Percentiles rank a stretch among this genome's conserved stretches.
phyloP scores from a whole-genome alignment of 768 basidiomycete genomes.

The Russula emetica region DNA sequence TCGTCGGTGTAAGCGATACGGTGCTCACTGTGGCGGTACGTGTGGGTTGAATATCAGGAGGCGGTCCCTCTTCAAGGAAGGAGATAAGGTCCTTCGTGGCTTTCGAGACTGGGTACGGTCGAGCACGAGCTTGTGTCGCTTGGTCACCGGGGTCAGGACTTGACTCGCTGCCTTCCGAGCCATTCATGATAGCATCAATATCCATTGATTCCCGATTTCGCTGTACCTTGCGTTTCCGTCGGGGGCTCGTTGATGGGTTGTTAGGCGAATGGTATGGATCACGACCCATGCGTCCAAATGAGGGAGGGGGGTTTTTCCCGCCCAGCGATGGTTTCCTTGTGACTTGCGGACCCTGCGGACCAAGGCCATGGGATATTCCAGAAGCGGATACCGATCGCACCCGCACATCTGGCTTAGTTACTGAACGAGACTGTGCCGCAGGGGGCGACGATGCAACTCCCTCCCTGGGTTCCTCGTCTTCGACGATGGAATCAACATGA shows the following conservation, averaged over 20 bases:
- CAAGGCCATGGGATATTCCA: slow-evolving; percentile 18
- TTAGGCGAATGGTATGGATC: slow-evolving; percentile 7
- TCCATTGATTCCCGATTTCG: slow-evolving; percentile 65
- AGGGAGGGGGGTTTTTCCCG: slow-evolving; percentile 11
- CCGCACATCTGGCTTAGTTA: slow-evolving; percentile 19
- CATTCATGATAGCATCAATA: slow-evolving; percentile 70
- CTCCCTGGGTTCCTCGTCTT: slow-evolving; percentile 50
- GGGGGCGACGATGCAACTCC: neutral
- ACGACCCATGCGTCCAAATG: slow-evolving; percentile 13
- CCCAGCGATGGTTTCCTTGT: slow-evolving; percentile 15
- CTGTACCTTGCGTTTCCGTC: slow-evolving; percentile 49
- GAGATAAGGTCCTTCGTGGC: slow-evolving; percentile 50
- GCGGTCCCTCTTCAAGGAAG: slow-evolving; percentile 56
- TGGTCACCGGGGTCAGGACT: slow-evolving; percentile 18
- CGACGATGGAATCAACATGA: slow-evolving; percentile 56
- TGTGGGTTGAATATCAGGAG: slow-evolving; percentile 36
- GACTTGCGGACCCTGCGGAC: slow-evolving; percentile 6
- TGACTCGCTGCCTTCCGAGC: slow-evolving; percentile 52
- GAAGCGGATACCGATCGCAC: slow-evolving; percentile 30
- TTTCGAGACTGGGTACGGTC: slow-evolving; percentile 38
- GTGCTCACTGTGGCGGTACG: slow-evolving; percentile 17
- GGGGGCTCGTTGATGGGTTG: slow-evolving; percentile 36
- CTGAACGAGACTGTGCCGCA: slow-evolving; percentile 1
- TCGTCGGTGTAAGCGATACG: slow-evolving; percentile 27
- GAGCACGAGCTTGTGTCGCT: slow-evolving; percentile 14